Conservation (phyloP, 1,139 yeast species). For the Candida buenavistaensis region DNA sequence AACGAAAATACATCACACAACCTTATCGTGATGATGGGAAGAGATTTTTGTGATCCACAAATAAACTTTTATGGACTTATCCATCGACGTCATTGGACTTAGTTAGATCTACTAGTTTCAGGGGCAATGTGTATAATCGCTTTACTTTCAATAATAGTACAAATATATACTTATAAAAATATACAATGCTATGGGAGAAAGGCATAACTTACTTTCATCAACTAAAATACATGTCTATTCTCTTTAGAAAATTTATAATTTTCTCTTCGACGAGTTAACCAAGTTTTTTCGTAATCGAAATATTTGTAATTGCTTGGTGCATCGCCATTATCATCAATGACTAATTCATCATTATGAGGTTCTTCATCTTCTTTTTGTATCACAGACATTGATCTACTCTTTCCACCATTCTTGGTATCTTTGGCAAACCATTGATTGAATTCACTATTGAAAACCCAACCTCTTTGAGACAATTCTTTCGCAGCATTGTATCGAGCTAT, state of each 20-base stretch:
- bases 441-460: conserved; percentile 83
- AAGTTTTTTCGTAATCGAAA: conserved; percentile 87
- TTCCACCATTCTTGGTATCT: conserved; percentile 40
- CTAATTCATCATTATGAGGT: conserved; percentile 28
- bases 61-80: no score
- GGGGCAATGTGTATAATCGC: no score
- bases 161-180: conserved; percentile 4
- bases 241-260: conserved; percentile 46
- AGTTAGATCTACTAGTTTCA: no score
- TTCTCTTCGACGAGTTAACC: conserved; percentile 84
- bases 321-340: conserved; percentile 26
- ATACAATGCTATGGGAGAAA: neutral
- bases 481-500: conserved; percentile 75
- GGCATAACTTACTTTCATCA: neutral
- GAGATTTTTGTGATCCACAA: no score
- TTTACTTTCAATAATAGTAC: conserved; percentile 2
- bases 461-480: conserved; percentile 73
- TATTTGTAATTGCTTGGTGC: conserved; percentile 66
- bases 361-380: conserved; percentile 32
- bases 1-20: neutral
- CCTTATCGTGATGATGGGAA: neutral
- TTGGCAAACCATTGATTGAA: conserved; percentile 79
- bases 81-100: no score
- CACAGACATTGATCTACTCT: conserved; percentile 46
- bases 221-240: conserved; percentile 12